Evolutionary conservation across 73 alveolate species (phyloP).

Genomic region (Stentor roeselii): DNA sequence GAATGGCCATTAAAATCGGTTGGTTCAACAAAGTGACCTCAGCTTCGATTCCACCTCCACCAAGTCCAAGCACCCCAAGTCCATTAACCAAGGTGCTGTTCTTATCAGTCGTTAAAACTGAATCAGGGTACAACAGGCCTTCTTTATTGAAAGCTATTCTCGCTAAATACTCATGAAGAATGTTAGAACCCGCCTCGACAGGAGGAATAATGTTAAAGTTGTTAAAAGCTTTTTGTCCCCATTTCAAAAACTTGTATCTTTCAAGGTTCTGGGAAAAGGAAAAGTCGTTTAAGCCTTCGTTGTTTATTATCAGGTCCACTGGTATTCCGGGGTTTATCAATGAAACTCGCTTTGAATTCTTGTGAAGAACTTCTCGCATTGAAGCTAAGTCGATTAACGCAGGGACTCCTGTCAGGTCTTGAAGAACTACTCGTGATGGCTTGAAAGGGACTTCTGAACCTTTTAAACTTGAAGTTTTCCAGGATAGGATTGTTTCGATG

Average conservation of each 20-base stretch:
- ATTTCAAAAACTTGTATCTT: conserved; percentile 83
- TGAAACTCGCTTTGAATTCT: conserved; percentile 75
- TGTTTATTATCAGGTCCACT: conserved; percentile 87
- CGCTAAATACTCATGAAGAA: conserved; percentile 79
- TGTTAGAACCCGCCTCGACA: conserved; percentile 85
- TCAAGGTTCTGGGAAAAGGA: conserved; percentile 78
- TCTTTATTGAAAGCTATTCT: conserved; percentile 66
- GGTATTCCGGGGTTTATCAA: conserved; percentile 87
- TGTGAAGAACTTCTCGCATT: conserved; percentile 88
- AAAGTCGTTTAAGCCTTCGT: conserved; percentile 70
- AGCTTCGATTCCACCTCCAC: conserved; percentile 95
- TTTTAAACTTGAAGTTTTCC: conserved; percentile 52
- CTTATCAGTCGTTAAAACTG: conserved; percentile 87
- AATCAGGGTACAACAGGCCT: conserved; percentile 74
- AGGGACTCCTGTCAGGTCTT: conserved; percentile 94
- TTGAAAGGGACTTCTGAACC: conserved; percentile 83
- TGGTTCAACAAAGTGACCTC: conserved; percentile 90
- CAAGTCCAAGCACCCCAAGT: conserved; percentile 90
- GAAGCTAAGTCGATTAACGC: conserved; percentile 93
- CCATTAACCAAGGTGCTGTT: conserved; percentile 94
- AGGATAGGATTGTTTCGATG: conserved; percentile 78
- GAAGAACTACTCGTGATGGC: conserved; percentile 85
- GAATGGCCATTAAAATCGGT: conserved; percentile 79
- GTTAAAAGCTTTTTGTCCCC: conserved; percentile 87
- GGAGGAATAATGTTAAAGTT: conserved; percentile 87